A percentile compares a stretch with the other conserved stretches of the same genome.
Conservation (phyloP, 1,284 basidiomycete species). For the Moniliella sp. region DNA sequence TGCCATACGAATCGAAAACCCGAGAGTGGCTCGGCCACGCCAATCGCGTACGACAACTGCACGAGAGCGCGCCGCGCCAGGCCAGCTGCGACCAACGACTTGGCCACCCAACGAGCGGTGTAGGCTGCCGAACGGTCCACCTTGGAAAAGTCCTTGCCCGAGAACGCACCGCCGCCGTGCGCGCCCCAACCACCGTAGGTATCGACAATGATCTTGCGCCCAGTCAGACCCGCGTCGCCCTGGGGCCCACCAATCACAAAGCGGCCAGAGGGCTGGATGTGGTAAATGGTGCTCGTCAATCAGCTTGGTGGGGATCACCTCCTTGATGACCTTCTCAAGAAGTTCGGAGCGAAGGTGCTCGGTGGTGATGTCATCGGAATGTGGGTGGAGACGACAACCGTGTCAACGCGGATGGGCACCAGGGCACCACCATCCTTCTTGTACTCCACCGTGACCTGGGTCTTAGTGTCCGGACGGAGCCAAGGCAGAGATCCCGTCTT, state of each 20-base stretch:
- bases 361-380: too few species aligned
- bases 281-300: constrained; percentile 84
- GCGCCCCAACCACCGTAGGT: constrained; percentile 97
- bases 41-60: constrained; percentile 96
- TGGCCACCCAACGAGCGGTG: constrained; percentile 48
- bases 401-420: constrained; percentile 87
- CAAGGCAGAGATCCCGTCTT: too few species aligned
- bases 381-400: constrained; percentile 85
- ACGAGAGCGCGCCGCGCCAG: constrained; percentile 67
- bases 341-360: constrained; percentile 75
- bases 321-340: constrained; percentile 76
- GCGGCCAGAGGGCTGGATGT: too few species aligned
- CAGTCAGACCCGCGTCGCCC: too few species aligned
- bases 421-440: constrained; percentile 88
- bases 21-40: constrained; percentile 91
- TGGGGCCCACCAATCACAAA: constrained; percentile 98
- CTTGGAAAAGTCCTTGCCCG: constrained; percentile 95
- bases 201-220: constrained; percentile 79
- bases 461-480: too few species aligned
- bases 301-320: constrained; percentile 75
- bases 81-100: constrained; percentile 1
- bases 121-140: constrained; percentile 97
- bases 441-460: constrained; percentile 98
- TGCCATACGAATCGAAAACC: too few species aligned
- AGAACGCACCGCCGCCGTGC: constrained; percentile 99